These are phyloP conservation scores for Acrasis kona DNA, from an alignment of 78 protist genomes.

Conservation along the genomic window DNA sequence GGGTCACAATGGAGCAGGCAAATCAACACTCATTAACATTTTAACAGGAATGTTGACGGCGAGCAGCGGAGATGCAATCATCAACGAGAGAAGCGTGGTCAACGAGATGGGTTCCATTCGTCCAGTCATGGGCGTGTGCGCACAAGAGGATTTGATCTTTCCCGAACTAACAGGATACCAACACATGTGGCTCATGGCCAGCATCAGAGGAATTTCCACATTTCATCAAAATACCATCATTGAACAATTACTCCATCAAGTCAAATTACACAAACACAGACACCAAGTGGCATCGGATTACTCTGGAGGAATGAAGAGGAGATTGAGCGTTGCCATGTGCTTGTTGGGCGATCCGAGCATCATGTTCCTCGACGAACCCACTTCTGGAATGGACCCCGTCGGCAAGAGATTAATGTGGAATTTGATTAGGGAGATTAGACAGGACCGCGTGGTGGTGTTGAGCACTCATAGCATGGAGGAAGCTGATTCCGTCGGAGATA, in stretches of 20 bases:
- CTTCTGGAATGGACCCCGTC: conserved; percentile 34
- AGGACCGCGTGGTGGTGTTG: conserved; percentile 29
- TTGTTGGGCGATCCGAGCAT: conserved; percentile 29
- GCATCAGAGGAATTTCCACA: conserved; percentile 34
- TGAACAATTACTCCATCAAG: conserved; percentile 4
- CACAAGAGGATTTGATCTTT: conserved; percentile 52
- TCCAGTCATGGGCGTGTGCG: conserved; percentile 48
- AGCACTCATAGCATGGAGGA: conserved; percentile 82
- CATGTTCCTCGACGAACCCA: conserved; percentile 43
- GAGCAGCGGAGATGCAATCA: conserved; percentile 23
- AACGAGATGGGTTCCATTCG: conserved; percentile 32
- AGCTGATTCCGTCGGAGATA: conserved; percentile 56
- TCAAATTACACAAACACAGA: background rate
- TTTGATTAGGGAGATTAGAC: background rate
- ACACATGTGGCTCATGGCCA: conserved; percentile 58
- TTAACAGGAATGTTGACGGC: conserved; percentile 53
- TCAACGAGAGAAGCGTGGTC: conserved; percentile 25
- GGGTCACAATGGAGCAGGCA: conserved; percentile 78
- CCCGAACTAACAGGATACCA: conserved; percentile 45
- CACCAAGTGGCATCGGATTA: conserved; percentile 5
- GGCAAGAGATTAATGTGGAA: conserved; percentile 22
- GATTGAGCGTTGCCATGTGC: conserved; percentile 61
- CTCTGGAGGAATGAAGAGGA: conserved; percentile 78
- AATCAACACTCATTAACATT: conserved; percentile 62
- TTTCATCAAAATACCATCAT: background rate